A percentile compares a stretch with the other conserved stretches of the same genome.
Evolutionary conservation across 345 rosid genomes (phyloP).

Genomic region (Anastatica hierochuntica): DNA sequence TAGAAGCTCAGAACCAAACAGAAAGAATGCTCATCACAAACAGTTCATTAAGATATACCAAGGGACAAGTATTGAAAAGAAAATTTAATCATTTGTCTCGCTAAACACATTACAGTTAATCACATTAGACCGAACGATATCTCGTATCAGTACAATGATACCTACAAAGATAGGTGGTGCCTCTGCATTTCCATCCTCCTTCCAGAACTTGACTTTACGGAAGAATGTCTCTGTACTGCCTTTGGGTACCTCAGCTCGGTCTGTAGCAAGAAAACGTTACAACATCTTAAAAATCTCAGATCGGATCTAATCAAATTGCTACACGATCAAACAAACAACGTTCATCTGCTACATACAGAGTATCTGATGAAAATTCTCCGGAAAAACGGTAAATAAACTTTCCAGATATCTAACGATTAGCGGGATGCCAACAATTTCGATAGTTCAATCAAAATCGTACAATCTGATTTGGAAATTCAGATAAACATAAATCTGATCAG

Average conservation of each 20-base stretch:
- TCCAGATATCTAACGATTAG: not conserved
- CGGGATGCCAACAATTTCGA: too few species aligned
- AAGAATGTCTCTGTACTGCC: conserved; percentile 93
- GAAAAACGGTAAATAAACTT: not conserved
- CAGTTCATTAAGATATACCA: not conserved
- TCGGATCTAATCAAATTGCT: conserved; percentile 1
- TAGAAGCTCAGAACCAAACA: not conserved
- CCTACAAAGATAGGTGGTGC: conserved; percentile 99
- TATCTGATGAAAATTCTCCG: not conserved
- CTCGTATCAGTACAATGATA: conserved; percentile 32
- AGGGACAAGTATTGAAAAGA: not conserved
- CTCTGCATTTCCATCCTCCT: conserved; percentile 86
- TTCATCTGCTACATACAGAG: not conserved
- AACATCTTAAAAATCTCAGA: not conserved
- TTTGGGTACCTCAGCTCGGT: conserved; percentile 82
- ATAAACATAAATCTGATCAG: not conserved
- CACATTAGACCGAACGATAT: not conserved
- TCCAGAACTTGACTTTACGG: conserved; percentile 98
- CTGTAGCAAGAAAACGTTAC: conserved; percentile 29
- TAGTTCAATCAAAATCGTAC: not conserved
- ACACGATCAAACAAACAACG: not conserved
- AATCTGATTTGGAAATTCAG: conserved; percentile 5
- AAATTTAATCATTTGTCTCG: not conserved
- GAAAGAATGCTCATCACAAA: not conserved
- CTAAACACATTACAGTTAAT: not conserved